These are phyloP conservation scores for Pyrrhoderma lamaoense DNA, from an alignment of 1,284 basidiomycete species.

Conservation along the genomic window DNA sequence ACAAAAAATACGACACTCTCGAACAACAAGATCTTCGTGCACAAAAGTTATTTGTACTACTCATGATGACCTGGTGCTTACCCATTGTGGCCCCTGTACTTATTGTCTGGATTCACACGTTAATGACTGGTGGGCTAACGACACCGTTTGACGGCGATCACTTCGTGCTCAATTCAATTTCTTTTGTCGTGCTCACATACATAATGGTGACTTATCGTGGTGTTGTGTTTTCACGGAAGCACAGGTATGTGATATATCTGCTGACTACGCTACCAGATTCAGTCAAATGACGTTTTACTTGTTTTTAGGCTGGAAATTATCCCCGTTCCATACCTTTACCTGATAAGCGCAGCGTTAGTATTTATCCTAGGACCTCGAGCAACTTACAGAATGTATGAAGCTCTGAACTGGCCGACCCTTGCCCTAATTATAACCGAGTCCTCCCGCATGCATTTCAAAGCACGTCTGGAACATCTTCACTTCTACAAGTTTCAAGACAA, in stretches of 20 bases:
- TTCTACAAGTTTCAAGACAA: too few species aligned
- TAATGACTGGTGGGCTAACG: slow-evolving; percentile 64
- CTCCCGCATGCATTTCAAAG: not conserved
- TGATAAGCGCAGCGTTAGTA: slow-evolving; percentile 9
- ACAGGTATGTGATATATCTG: slow-evolving; percentile 1
- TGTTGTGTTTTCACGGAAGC: slow-evolving; percentile 11
- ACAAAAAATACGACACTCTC: too few species aligned
- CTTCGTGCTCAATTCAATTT: slow-evolving; percentile 57
- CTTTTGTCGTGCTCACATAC: slow-evolving; percentile 50
- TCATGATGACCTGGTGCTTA: slow-evolving; percentile 79
- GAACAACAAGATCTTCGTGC: slow-evolving; percentile 5
- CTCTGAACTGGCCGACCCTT: slow-evolving; percentile 21
- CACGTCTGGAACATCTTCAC: too few species aligned
- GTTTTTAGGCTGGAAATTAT: slow-evolving; percentile 4
- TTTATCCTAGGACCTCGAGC: slow-evolving; percentile 20
- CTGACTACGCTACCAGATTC: not conserved
- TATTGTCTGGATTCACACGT: slow-evolving; percentile 85
- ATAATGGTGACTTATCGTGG: slow-evolving; percentile 16
- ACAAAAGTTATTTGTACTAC: slow-evolving; percentile 54
- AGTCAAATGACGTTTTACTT: not conserved
- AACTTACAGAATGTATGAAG: slow-evolving; percentile 20
- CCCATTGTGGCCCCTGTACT: slow-evolving; percentile 78
- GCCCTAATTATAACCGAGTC: slow-evolving; percentile 14
- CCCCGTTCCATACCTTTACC: slow-evolving; percentile 13
- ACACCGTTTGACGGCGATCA: slow-evolving; percentile 76